Conservation (phyloP, 2,329 filamentous ascomycete genomes). For the Ramichloridium luteum region DNA sequence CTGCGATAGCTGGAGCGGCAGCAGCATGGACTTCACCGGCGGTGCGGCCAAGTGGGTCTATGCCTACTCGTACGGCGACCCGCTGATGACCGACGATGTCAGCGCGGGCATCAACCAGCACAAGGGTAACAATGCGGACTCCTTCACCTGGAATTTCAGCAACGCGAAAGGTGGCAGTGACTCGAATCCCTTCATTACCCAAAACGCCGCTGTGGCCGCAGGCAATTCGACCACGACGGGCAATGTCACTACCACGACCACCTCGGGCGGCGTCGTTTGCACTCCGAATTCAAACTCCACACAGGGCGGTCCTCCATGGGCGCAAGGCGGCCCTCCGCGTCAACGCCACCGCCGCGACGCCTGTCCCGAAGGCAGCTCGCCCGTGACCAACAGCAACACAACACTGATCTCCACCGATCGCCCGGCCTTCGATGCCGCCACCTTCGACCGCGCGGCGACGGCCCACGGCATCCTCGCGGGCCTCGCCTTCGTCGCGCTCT, state of each 20-base stretch:
- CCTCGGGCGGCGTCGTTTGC: slow-evolving; percentile 1
- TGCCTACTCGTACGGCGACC: slow-evolving; percentile 33
- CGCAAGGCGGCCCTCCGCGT: slow-evolving; percentile 3
- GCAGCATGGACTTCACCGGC: slow-evolving; percentile 38
- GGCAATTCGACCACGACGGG: slow-evolving; percentile 3
- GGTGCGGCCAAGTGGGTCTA: slow-evolving; percentile 39
- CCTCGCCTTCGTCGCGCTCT: slow-evolving; percentile 34
- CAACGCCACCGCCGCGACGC: slow-evolving; percentile 3
- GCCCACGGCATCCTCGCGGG: slow-evolving; percentile 34
- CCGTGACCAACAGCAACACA: slow-evolving; percentile 11
- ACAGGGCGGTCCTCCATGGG: not conserved
- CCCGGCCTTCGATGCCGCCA: slow-evolving; percentile 14
- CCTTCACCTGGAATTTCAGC: slow-evolving; percentile 37
- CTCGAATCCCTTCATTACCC: slow-evolving; percentile 34
- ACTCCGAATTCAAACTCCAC: slow-evolving; percentile 2
- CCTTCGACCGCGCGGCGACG: slow-evolving; percentile 21
- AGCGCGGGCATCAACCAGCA: slow-evolving; percentile 36
- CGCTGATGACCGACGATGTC: slow-evolving; percentile 37
- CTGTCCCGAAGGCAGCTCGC: slow-evolving; percentile 9
- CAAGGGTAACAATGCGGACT: slow-evolving; percentile 23
- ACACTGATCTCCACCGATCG: slow-evolving; percentile 7
- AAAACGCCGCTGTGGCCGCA: slow-evolving; percentile 4
- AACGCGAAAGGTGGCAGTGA: slow-evolving; percentile 38
- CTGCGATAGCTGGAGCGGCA: slow-evolving; percentile 41
- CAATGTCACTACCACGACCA: slow-evolving; percentile 6